These are phyloP conservation scores for Streptanthus diversifolius DNA, from an alignment of 345 rosid species.

Conservation along the genomic window DNA sequence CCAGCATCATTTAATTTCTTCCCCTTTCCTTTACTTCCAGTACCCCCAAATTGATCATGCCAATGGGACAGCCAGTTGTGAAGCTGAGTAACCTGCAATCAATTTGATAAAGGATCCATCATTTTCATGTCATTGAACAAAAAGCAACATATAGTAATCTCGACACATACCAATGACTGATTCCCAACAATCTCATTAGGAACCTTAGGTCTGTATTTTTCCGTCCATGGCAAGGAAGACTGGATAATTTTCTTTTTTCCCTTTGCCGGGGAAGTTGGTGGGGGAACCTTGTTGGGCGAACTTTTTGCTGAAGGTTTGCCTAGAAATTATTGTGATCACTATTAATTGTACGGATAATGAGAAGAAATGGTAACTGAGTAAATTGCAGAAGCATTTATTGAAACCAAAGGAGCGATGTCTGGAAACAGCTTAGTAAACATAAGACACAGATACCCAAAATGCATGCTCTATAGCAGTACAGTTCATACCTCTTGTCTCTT, in stretches of 20 bases:
- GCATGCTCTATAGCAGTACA: conserved; percentile 10
- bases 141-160: conserved; percentile 8
- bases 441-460: conserved; percentile 23
- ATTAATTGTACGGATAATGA: neutral
- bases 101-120: conserved; percentile 17
- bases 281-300: conserved; percentile 35
- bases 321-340: conserved; percentile 13
- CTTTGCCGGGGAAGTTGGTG: conserved; percentile 39
- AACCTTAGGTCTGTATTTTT: conserved; percentile 79
- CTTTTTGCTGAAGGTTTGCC: conserved; percentile 40
- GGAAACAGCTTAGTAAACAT: neutral
- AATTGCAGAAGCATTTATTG: conserved; percentile 11
- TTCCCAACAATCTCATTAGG: conserved; percentile 91
- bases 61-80: conserved; percentile 82
- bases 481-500: conserved; percentile 53
- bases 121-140: conserved; percentile 6
- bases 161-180: conserved; percentile 60
- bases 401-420: conserved; percentile 1
- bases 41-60: conserved; percentile 63
- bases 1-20: conserved; percentile 66
- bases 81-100: conserved; percentile 79
- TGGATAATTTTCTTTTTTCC: conserved; percentile 43
- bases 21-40: conserved; percentile 67
- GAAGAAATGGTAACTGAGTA: conserved; percentile 1
- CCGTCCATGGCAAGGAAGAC: conserved; percentile 75